These are phyloP conservation scores for Xylariales sp. DNA, from an alignment of 2,329 filamentous ascomycete genomes.

Conservation along the genomic window DNA sequence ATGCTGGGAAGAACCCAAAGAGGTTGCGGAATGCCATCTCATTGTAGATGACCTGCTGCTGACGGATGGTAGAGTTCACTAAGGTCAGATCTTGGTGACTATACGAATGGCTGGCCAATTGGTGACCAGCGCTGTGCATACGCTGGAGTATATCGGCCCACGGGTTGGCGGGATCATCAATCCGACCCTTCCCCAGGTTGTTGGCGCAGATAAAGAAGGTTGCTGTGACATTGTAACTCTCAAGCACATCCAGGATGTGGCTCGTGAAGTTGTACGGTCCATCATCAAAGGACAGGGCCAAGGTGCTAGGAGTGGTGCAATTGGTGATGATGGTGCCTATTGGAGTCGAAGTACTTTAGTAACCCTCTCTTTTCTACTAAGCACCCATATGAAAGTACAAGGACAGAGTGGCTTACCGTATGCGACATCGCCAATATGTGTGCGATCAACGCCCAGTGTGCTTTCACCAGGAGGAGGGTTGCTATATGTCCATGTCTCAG, in stretches of 20 bases:
- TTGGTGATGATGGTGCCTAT: too few relatives aligned
- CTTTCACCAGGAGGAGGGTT: too few relatives aligned
- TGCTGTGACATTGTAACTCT: slow-evolving; percentile 23
- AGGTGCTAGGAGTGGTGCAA: slow-evolving; percentile 23
- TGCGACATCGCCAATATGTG: too few relatives aligned
- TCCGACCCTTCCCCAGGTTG: slow-evolving; percentile 28
- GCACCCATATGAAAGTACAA: too few relatives aligned
- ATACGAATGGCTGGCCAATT: slow-evolving; percentile 44
- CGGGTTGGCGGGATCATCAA: slow-evolving; percentile 34
- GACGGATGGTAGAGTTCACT: slow-evolving; percentile 26
- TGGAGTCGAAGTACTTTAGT: too few relatives aligned
- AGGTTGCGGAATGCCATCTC: slow-evolving; percentile 40
- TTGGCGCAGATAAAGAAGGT: slow-evolving; percentile 32
- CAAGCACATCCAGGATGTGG: slow-evolving; percentile 30
- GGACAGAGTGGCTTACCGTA: too few relatives aligned
- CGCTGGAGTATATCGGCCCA: slow-evolving; percentile 36
- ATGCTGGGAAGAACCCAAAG: slow-evolving; percentile 40
- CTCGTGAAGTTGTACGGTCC: slow-evolving; percentile 29
- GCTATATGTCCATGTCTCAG: too few relatives aligned
- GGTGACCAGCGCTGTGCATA: slow-evolving; percentile 39
- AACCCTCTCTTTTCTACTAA: too few relatives aligned
- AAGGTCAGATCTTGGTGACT: slow-evolving; percentile 36
- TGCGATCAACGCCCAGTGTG: too few relatives aligned
- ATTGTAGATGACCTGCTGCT: slow-evolving; percentile 37
- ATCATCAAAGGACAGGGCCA: slow-evolving; percentile 33